Evolutionary conservation across 805 yeast species (phyloP), one percentile per base, ranked within the genome.

Genomic region (Ogataea pignaliae): DNA sequence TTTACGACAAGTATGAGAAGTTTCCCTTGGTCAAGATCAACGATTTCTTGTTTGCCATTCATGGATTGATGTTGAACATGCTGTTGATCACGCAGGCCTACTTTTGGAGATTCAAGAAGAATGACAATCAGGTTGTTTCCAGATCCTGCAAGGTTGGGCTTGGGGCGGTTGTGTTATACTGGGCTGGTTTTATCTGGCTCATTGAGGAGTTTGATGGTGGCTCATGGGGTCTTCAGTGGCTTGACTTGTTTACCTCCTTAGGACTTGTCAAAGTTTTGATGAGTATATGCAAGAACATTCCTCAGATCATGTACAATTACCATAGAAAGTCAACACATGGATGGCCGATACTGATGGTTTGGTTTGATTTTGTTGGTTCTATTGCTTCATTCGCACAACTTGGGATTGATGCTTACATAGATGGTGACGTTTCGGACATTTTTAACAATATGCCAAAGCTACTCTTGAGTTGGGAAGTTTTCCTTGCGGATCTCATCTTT

Each of bases 281-380:
- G 68, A 57, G 64, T 32, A 56, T 65, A 5, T 61, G 64, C 45
- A 65, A 65, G 42, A 65, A 65, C 44, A 56, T 62, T n/a, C 69
- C 68, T 2, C 70, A 65, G 40, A 49, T 60, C 12, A 26, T 56
- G 8, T 65, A 65, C 50, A 65, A 63, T 39, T 61, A 58, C 42
- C 50, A 54, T 29, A 51, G 70, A 36, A 58, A 65, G 40, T 63
- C 69, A 1, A 65, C 70, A 1, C 67, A 64, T 43, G 69, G 69
- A 9, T 65, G 70, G 70, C 70, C 70, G 10, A 57, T 65, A 13
- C 38, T 53, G 37, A 61, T 65, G 65, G 50, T 65, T 14, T 65
- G 64, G 59, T 45, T 65, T 3, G 69, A 65, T 34, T 53, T 56
- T 15, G 18, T 36, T 16, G 70, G 70, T 11, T 62, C 66, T 3